These are phyloP conservation scores for Arthrocladium fulminans DNA, from an alignment of 2,329 filamentous ascomycete species.

Conservation along the genomic window DNA sequence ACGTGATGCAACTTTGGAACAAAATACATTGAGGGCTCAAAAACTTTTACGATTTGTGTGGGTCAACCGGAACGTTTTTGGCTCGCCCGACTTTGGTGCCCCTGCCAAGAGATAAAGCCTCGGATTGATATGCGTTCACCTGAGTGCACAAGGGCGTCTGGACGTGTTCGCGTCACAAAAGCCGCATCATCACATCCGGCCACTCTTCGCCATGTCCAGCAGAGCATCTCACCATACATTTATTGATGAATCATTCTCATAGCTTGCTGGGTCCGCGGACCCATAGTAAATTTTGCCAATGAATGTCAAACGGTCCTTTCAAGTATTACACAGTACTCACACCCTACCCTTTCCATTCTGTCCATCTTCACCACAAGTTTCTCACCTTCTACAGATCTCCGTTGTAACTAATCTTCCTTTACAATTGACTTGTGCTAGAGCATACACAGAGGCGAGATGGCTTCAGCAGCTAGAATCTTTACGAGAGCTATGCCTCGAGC, in stretches of 20 bases:
- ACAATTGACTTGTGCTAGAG: neutral
- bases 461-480: conserved; percentile 34
- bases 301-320: neutral
- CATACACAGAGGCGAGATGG: conserved; percentile 20
- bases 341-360: conserved; percentile 7
- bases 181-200: neutral
- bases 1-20: too few relatives aligned
- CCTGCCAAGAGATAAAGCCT: conserved; percentile 1
- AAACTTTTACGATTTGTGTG: too few relatives aligned
- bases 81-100: neutral
- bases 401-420: conserved; percentile 24
- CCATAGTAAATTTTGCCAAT: neutral
- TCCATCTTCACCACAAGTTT: conserved; percentile 11
- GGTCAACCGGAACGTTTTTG: too few relatives aligned
- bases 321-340: neutral
- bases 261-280: neutral
- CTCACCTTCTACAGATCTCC: too few relatives aligned
- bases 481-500: conserved; percentile 35
- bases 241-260: neutral
- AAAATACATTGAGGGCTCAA: too few relatives aligned
- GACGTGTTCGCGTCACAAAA: too few relatives aligned
- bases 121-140: too few relatives aligned
- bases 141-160: too few relatives aligned
- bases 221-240: neutral
- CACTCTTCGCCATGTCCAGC: neutral